Conservation (phyloP, 495 filamentous ascomycete species). For the Schizothecium vesticola region DNA sequence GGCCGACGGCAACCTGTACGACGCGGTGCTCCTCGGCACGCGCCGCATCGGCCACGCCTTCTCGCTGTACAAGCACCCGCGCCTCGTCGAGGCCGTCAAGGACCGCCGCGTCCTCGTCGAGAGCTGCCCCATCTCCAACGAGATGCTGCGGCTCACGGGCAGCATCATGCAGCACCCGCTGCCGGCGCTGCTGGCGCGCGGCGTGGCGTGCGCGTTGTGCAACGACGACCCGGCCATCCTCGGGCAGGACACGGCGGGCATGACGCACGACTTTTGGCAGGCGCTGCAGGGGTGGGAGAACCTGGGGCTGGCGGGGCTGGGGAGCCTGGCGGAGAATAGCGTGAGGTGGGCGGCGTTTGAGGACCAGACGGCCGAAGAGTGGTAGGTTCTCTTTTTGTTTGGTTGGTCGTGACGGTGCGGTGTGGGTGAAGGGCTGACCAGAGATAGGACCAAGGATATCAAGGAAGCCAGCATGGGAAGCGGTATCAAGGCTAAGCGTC, state of each 20-base stretch:
- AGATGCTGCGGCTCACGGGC: constrained; percentile 61
- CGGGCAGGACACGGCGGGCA: constrained; percentile 67
- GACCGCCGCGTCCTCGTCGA: constrained; percentile 85
- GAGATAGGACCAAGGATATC: constrained; percentile 55
- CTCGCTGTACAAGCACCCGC: constrained; percentile 84
- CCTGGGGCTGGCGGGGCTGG: constrained; percentile 74
- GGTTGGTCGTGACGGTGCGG: not conserved
- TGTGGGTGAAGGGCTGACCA: not conserved
- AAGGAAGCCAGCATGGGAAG: constrained; percentile 68
- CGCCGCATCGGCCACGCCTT: constrained; percentile 85
- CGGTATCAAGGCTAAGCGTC: constrained; percentile 61
- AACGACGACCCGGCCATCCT: constrained; percentile 85
- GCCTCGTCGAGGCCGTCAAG: constrained; percentile 79
- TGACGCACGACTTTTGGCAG: constrained; percentile 91
- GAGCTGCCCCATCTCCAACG: constrained; percentile 80
- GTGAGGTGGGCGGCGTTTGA: constrained; percentile 85
- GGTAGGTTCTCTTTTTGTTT: constrained; percentile 40
- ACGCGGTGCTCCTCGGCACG: constrained; percentile 81
- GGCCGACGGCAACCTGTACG: constrained; percentile 82
- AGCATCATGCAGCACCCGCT: constrained; percentile 76
- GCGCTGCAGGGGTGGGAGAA: constrained; percentile 81
- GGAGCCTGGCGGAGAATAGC: constrained; percentile 85
- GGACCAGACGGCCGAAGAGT: constrained; percentile 63
- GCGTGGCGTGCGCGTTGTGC: constrained; percentile 68
- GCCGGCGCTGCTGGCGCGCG: constrained; percentile 76